phyloP scores from a whole-genome alignment of 148 eudicot species.

The Diospyros kaki region DNA sequence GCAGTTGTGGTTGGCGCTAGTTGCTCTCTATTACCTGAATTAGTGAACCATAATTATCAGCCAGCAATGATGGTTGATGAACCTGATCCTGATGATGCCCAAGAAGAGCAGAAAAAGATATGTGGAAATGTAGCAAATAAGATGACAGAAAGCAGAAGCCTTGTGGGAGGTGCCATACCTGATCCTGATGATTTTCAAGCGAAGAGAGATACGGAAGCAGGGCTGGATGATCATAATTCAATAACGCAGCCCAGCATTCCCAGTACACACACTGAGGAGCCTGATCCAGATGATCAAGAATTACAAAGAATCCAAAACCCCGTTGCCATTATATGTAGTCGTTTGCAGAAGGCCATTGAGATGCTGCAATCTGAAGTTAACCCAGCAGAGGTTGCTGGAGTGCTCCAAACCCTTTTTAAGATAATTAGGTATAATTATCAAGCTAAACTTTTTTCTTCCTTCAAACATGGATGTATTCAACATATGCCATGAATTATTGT shows the following conservation, averaged over 20 bases:
- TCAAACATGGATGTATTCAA: not conserved
- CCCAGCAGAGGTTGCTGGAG: conserved; percentile 33
- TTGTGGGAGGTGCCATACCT: conserved; percentile 16
- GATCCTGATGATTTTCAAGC: conserved; percentile 35
- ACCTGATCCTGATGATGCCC: conserved; percentile 9
- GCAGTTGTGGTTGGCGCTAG: not conserved
- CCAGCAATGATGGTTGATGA: conserved; percentile 8
- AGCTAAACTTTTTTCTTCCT: not conserved
- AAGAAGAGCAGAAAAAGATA: not conserved
- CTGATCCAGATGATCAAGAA: conserved; percentile 70
- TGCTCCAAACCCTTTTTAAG: conserved; percentile 73
- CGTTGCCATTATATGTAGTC: conserved; percentile 40
- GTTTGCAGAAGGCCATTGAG: conserved; percentile 59
- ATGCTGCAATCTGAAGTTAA: conserved; percentile 46
- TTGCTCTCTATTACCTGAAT: conserved; percentile 9
- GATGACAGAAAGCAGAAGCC: not conserved
- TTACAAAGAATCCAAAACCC: conserved; percentile 80
- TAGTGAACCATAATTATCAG: not conserved
- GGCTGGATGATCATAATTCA: conserved; percentile 31
- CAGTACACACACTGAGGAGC: conserved; percentile 32
- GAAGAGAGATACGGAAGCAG: conserved; percentile 15
- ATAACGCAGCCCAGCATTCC: conserved; percentile 10
- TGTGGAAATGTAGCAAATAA: not conserved
- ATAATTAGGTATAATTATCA: conserved; percentile 47
- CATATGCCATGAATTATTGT: conserved; percentile 6